Evolutionary conservation across 306 rosid species (phyloP), one percentile per base, ranked within the genome.

Genomic region (Vigna unguiculata): DNA sequence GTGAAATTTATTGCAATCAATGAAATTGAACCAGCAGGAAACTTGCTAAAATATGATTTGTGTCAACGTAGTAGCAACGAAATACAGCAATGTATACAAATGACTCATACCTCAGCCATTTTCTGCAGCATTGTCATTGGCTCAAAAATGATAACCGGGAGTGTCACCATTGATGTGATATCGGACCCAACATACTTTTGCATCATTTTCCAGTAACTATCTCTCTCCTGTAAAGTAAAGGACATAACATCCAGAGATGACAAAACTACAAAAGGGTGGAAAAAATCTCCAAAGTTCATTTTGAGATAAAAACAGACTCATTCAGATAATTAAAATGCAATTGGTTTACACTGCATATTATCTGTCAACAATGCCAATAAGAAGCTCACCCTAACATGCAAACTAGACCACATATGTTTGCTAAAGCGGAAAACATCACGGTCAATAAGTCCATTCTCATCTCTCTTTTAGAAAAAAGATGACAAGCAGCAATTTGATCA

Each of bases 181-280:
- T 95, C 99, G 41, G 97, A 85, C 15, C 99, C 99, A 40, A 95
- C 78, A 83, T 95, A 95, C 76, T 89, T 85, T 24, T 95, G 97
- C 97, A 95, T 95, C 93, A 91, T 91, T 89, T 86, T 92, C 97
- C 96, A 95, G 86, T 95, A 91, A 88, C 98, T 76, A 63, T 95
- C 99, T 17, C 97, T 87, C 9, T 95, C 99, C 99, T 95, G 80
- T 14, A 24, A 41, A 43, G 76, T 19, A 67, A 69, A 45, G 53
- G 65, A 76, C 77, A 58, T 68, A 75, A 65, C 59, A 60, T 25
- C 40, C 47, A 68, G 28, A 58, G 46, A 72, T 36, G 65, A 57
- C 9, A 32, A 32, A 76, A 71, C 38, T 11, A 41, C 4, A 76
- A 71, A 59, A 20, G 22, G 66, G 62, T 59, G 12, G 0, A 16